These are phyloP conservation scores for Backusella luteola DNA, from an alignment of 192 early-diverging fungal genomes.

Conservation along the genomic window DNA sequence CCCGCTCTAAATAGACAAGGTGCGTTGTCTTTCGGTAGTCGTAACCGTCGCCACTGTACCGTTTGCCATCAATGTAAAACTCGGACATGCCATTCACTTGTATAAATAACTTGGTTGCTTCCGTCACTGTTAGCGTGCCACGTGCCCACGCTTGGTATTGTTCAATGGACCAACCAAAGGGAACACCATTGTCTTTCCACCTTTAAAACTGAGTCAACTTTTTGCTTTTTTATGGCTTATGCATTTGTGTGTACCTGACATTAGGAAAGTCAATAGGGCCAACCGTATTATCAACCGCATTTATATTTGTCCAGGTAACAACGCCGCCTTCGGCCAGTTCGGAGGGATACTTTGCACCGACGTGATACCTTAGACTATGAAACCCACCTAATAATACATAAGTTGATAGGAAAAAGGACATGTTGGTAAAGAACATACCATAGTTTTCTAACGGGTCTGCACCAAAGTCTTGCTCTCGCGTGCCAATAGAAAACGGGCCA, in stretches of 20 bases:
- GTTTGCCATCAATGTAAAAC: conserved; percentile 63
- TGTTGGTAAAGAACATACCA: conserved; percentile 38
- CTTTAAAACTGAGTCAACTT: conserved; percentile 8
- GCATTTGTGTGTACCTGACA: conserved; percentile 34
- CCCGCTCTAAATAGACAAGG: conserved; percentile 46
- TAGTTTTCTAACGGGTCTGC: conserved; percentile 70
- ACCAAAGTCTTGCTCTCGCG: conserved; percentile 60
- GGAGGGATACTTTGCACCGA: conserved; percentile 54
- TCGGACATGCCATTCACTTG: conserved; percentile 53
- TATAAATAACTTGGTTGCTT: conserved; percentile 30
- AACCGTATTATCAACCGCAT: conserved; percentile 48
- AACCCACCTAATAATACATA: conserved; percentile 57
- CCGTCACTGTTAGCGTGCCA: conserved; percentile 26
- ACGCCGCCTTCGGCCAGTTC: conserved; percentile 61
- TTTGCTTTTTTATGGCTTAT: not conserved
- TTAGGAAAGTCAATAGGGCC: conserved; percentile 48
- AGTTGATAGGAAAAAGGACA: not conserved
- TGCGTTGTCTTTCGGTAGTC: conserved; percentile 45
- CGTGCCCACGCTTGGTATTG: conserved; percentile 53
- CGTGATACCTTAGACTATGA: conserved; percentile 48
- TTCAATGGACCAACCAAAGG: conserved; percentile 51
- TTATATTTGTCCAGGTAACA: conserved; percentile 56
- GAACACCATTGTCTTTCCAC: conserved; percentile 17
- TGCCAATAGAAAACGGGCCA: conserved; percentile 68
- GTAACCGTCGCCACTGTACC: conserved; percentile 66